Percentiles rank a stretch among this genome's conserved stretches.
Conservation (phyloP, 306 rosid genomes). For the cucumber (Cucumis sativus) region Cucumber_9930_V3 NC_026660.2:10180501-10181000, state of each 20-base stretch:
- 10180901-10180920: not conserved
- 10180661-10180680: not conserved
- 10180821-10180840: slow-evolving; percentile 91
- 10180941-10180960: slow-evolving; percentile 80
- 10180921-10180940: slow-evolving; percentile 67
- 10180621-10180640: not conserved
- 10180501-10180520: not conserved
- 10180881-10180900: not conserved
- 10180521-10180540: not conserved
- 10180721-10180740: slow-evolving; percentile 18
- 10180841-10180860: slow-evolving; percentile 26
- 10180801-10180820: slow-evolving; percentile 87
- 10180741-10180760: slow-evolving; percentile 12
- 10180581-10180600: not conserved
- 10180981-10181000: slow-evolving; percentile 97
- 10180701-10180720: slow-evolving; percentile 12
- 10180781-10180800: slow-evolving; percentile 10
- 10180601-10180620: not conserved
- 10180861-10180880: not conserved
- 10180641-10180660: not conserved
- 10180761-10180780: slow-evolving; percentile 6
- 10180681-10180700: slow-evolving; percentile 14
- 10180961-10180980: slow-evolving; percentile 96
- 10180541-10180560: not conserved
- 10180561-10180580: no score